These are phyloP conservation scores for Wickerhamomyces hampshirensis DNA, from an alignment of 805 yeast species.

Conservation along the genomic window DNA sequence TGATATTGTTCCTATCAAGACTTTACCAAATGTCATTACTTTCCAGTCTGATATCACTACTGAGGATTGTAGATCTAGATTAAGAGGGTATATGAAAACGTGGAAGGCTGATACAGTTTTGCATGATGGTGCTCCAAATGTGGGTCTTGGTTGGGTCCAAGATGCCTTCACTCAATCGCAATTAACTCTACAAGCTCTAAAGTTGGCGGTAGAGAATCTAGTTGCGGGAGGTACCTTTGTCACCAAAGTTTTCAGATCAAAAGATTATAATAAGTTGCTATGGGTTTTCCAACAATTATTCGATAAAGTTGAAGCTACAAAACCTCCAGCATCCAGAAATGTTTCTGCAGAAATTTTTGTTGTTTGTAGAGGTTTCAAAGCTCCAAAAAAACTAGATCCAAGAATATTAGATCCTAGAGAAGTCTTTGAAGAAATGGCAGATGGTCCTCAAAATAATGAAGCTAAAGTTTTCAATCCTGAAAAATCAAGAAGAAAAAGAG, in stretches of 20 bases:
- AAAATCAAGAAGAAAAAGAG: conserved; percentile 81
- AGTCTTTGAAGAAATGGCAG: conserved; percentile 89
- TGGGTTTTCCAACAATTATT: conserved; percentile 97
- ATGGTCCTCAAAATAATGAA: conserved; percentile 72
- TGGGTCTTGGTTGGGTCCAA: conserved; percentile 99
- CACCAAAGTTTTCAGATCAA: conserved; percentile 96
- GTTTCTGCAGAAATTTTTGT: conserved; percentile 99
- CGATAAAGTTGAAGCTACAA: conserved; percentile 96
- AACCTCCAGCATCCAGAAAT: conserved; percentile 98
- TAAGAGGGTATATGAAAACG: conserved; percentile 94
- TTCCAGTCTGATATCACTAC: conserved; percentile 97
- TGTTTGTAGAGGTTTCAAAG: conserved; percentile 92
- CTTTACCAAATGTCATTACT: conserved; percentile 91
- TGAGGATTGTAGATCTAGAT: conserved; percentile 91
- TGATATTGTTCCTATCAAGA: conserved; percentile 96
- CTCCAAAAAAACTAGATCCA: conserved; percentile 94
- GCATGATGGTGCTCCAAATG: conserved; percentile 99
- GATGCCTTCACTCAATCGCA: conserved; percentile 99
- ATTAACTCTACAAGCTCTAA: conserved; percentile 87
- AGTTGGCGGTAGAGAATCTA: conserved; percentile 90
- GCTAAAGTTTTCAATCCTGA: conserved; percentile 95
- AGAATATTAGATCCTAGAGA: conserved; percentile 85
- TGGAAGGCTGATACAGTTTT: conserved; percentile 98
- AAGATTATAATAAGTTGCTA: conserved; percentile 92
- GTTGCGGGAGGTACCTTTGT: conserved; percentile 91